Base-by-base conservation (phyloP, 768 basidiomycete species). In the Tylopilus vinaceipallidus region DNA sequence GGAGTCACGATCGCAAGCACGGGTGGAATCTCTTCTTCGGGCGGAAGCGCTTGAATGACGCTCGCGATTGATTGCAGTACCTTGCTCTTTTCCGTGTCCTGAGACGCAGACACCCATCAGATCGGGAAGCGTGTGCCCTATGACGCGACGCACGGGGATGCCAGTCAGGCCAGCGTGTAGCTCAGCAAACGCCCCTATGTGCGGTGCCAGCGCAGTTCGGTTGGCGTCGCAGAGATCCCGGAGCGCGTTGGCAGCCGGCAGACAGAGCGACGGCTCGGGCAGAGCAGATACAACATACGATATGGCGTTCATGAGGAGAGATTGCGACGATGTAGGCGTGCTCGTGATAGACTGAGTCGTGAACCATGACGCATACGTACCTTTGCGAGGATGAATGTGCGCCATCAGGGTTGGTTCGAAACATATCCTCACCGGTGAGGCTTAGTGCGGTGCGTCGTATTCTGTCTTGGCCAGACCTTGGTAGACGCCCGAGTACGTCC, bases 41-140 rank as follows among this genome's bases (percentile, higher is more conserved):
- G 84, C 0, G 90, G 86, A 42, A 98, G 68, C 0, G 94, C 95
- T 60, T 97, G 91, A 27, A 97, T 88, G 3, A 98, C 91, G 54
- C 93, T 95, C 2, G 91, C 84, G 44, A 98, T 95, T 0, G 88
- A 91, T 63, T 97, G 89, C 38, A 97, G 72, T 1, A 97, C 90
- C 68, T 95, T 97, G 57, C 83, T 81, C 69, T 88, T 89, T 67
- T 95, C 93, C 19, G 84, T 82, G 57, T 91, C 88, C 85, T 89
- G 57, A 3, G 3, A 32, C 23, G 17, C 24, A 1, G n/a, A 22
- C 22, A 19, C 27, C 48, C 37, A 62, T 42, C 20, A 52, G 16
- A 50, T 3, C 11, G 6, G 14, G 11, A 30, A 19, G 6, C 3
- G 22, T 1, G 6, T 8, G 29, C 29, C 5, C n/a, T 20, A 48